A percentile compares a stretch with the other conserved stretches of the same genome.
These are phyloP conservation scores for Hypoxylon sp. DNA, from an alignment of 2,329 filamentous ascomycete genomes.

Conservation along the genomic window DNA sequence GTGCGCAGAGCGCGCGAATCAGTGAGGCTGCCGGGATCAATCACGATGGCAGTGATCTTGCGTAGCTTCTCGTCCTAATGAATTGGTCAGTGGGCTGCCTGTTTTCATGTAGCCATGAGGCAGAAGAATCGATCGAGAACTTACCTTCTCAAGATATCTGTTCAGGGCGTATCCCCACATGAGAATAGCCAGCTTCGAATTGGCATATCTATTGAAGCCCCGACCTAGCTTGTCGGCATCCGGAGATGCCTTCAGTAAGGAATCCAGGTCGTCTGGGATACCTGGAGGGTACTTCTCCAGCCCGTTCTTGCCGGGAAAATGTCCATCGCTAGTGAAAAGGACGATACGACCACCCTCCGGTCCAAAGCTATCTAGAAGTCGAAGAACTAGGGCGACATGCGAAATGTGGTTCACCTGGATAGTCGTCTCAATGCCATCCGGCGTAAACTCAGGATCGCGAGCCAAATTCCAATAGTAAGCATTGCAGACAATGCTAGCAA, in stretches of 20 bases:
- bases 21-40: conserved; percentile 51
- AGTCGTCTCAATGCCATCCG: conserved; percentile 58
- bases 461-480: conserved; percentile 59
- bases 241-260: conserved; percentile 55
- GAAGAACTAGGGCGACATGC: conserved; percentile 57
- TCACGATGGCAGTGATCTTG: conserved; percentile 49
- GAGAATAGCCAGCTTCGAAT: conserved; percentile 59
- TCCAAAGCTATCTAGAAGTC: conserved; percentile 72
- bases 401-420: conserved; percentile 60
- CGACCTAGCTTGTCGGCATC: conserved; percentile 57
- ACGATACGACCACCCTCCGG: conserved; percentile 62
- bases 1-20: conserved; percentile 56
- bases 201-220: conserved; percentile 62
- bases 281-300: conserved; percentile 57
- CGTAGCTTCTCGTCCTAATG: conserved; percentile 46
- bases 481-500: conserved; percentile 59
- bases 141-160: conserved; percentile 50
- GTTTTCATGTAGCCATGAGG: conserved; percentile 2
- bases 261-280: conserved; percentile 57
- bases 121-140: background rate
- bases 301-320: conserved; percentile 58
- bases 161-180: conserved; percentile 61
- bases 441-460: conserved; percentile 53
- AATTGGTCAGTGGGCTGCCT: conserved; percentile 3
- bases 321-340: conserved; percentile 54